phyloP scores from a whole-genome alignment of 495 filamentous ascomycete species.

The Aspergillus nanangensis region DNA sequence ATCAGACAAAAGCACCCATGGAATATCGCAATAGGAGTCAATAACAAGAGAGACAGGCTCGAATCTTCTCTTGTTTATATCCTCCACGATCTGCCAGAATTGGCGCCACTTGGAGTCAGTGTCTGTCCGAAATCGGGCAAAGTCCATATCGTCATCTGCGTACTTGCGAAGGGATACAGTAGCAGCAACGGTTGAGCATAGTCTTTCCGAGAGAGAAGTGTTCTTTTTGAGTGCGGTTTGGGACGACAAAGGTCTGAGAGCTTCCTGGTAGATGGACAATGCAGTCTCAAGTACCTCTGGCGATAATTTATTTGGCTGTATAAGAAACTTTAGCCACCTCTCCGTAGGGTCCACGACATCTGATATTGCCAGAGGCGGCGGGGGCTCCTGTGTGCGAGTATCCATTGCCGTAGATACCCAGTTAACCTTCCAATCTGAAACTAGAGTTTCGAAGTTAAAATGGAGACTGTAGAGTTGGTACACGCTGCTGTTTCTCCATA shows the following conservation, averaged over 20 bases:
- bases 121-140: conserved; percentile 62
- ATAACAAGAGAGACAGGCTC: conserved; percentile 73
- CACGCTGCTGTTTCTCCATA: conserved; percentile 81
- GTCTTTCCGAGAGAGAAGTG: conserved; percentile 55
- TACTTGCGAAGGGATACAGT: conserved; percentile 57
- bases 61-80: conserved; percentile 79
- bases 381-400: conserved; percentile 46
- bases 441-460: conserved; percentile 47
- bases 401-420: conserved; percentile 74
- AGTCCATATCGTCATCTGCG: conserved; percentile 63
- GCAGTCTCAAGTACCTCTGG: conserved; percentile 77
- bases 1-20: conserved; percentile 80
- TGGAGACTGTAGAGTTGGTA: conserved; percentile 67
- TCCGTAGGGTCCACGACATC: conserved; percentile 56
- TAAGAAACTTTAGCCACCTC: conserved; percentile 57
- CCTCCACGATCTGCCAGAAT: conserved; percentile 78
- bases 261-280: conserved; percentile 66
- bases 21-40: conserved; percentile 64
- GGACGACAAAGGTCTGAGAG: conserved; percentile 39
- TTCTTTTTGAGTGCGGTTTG: conserved; percentile 35
- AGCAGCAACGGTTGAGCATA: conserved; percentile 65
- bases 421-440: conserved; percentile 56
- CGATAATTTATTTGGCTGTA: conserved; percentile 76
- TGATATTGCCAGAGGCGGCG: conserved; percentile 50
- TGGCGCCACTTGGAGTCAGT: conserved; percentile 83